Conservation (phyloP, 345 rosid species). For the Bruguiera parviflora region DNA sequence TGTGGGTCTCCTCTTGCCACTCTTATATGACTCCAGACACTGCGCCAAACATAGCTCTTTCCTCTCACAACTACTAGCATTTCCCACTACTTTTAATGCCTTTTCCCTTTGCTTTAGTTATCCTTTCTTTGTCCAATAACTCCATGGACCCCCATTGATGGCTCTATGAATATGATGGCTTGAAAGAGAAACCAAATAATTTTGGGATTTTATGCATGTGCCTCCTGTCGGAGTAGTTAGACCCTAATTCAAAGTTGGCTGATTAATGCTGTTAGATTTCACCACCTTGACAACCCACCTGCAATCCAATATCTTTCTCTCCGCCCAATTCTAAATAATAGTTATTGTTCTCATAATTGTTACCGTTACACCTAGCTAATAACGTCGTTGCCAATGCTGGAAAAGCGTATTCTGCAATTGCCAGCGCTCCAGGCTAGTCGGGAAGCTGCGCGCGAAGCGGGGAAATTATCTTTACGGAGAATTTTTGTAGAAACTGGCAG, state of each 20-base stretch:
- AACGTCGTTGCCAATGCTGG: too few relatives aligned
- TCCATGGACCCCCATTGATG: conserved; percentile 7
- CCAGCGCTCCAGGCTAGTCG: too few relatives aligned
- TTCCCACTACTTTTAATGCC: not conserved
- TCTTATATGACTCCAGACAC: too few relatives aligned
- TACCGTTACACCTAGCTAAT: too few relatives aligned
- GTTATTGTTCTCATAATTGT: too few relatives aligned
- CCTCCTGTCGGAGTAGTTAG: not conserved
- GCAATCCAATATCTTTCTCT: not conserved
- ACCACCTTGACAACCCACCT: not conserved
- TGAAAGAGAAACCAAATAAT: conserved; percentile 1
- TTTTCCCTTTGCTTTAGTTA: too few relatives aligned
- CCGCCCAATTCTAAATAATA: too few relatives aligned
- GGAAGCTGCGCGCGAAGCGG: too few relatives aligned
- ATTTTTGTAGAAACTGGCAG: too few relatives aligned
- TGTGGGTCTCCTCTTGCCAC: conserved; percentile 28
- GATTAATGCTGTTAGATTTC: conserved; percentile 1
- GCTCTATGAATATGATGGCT: not conserved
- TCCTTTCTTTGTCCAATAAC: not conserved
- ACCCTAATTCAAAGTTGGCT: not conserved
- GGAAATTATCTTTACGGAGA: too few relatives aligned
- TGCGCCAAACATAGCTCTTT: not conserved
- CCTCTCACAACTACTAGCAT: conserved; percentile 1
- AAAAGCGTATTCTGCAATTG: too few relatives aligned
- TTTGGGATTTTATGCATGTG: conserved; percentile 6